These are phyloP conservation scores for Termitomyces sp. DNA, from an alignment of 768 basidiomycete species.

Conservation along the genomic window DNA sequence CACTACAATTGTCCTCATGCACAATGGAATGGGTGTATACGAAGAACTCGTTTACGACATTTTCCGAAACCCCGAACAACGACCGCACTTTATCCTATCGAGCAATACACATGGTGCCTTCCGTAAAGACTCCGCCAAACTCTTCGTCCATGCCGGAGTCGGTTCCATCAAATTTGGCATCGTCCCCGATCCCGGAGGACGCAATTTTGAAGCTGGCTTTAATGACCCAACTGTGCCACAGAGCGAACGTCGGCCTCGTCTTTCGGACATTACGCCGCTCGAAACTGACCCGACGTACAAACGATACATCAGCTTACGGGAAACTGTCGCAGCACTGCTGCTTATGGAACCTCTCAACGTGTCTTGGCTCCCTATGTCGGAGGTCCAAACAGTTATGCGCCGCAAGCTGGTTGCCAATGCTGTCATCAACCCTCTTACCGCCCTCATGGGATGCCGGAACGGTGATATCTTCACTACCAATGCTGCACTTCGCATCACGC, in stretches of 20 bases:
- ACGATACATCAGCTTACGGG: constrained; percentile 59
- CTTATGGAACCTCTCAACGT: constrained; percentile 53
- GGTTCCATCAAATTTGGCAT: constrained; percentile 79
- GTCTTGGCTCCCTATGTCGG: constrained; percentile 60
- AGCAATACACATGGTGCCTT: constrained; percentile 81
- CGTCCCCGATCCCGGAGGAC: constrained; percentile 60
- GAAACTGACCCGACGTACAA: constrained; percentile 32
- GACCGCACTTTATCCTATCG: constrained; percentile 85
- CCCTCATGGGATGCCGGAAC: constrained; percentile 76
- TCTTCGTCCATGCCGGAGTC: constrained; percentile 67
- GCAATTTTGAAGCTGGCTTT: constrained; percentile 60
- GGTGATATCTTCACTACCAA: constrained; percentile 59
- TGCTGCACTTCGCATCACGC: constrained; percentile 42
- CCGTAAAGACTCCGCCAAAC: constrained; percentile 39
- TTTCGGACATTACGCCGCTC: constrained; percentile 48
- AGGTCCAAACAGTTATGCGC: constrained; percentile 67
- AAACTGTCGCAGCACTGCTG: constrained; percentile 64
- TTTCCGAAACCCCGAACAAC: constrained; percentile 67
- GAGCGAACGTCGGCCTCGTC: constrained; percentile 38
- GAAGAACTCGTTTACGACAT: constrained; percentile 65
- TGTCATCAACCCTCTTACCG: constrained; percentile 83
- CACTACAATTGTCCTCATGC: constrained; percentile 87
- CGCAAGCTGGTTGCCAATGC: constrained; percentile 81
- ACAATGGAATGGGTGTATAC: constrained; percentile 93
- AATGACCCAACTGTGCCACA: constrained; percentile 28